Conservation (phyloP, 2,329 filamentous ascomycete genomes). For the Kalmusia sp. region DNA sequence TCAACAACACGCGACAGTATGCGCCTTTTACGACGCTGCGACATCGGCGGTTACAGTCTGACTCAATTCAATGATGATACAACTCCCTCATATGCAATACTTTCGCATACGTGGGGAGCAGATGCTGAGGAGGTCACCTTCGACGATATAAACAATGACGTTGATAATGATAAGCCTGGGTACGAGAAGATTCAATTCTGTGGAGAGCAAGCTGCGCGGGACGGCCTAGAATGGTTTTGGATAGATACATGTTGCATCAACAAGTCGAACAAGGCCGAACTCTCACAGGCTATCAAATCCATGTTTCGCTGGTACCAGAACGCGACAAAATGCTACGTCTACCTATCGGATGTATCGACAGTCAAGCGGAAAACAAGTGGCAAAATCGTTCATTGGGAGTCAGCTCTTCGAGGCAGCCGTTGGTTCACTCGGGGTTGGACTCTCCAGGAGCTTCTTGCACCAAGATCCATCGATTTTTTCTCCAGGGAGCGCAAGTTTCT, state of each 20-base stretch:
- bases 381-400: too few species aligned
- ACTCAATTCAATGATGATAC: too few species aligned
- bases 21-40: too few species aligned
- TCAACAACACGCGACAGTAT: too few species aligned
- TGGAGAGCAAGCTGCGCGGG: background rate
- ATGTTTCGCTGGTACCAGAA: background rate
- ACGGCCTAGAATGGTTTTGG: background rate
- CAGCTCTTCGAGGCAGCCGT: background rate
- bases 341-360: background rate
- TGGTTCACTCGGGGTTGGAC: background rate
- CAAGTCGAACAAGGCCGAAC: background rate
- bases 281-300: background rate
- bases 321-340: background rate
- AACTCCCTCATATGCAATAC: background rate
- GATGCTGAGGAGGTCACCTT: background rate
- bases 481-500: background rate
- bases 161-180: background rate
- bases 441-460: conserved; percentile 1
- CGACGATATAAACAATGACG: background rate
- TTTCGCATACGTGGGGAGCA: background rate
- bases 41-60: too few species aligned
- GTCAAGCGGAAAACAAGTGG: too few species aligned
- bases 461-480: background rate
- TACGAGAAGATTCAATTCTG: background rate
- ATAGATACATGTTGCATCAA: background rate